Evolutionary conservation across 257 asterid species (phyloP).

Genomic region (Leonotis leonurus): DNA sequence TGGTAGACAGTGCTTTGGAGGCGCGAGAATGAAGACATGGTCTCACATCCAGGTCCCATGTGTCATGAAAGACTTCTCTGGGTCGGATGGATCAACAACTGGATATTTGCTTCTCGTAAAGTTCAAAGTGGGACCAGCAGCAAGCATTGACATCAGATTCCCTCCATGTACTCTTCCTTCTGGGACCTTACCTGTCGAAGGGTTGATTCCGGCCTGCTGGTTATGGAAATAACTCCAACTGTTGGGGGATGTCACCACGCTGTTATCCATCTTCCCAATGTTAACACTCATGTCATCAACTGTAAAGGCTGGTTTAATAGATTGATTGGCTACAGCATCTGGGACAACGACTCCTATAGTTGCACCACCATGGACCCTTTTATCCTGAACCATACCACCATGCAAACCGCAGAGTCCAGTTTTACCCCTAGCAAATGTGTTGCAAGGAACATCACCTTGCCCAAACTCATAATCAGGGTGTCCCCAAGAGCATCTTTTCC

Average conservation of each 20-base stretch:
- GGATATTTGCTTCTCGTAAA: constrained; percentile 23
- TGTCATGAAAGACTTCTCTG: constrained; percentile 32
- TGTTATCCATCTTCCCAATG: no score
- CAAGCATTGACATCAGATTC: constrained; percentile 59
- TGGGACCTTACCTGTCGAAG: constrained; percentile 35
- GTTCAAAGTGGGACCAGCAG: constrained; percentile 28
- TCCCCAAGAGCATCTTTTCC: constrained; percentile 89
- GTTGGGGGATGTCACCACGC: constrained; percentile 19
- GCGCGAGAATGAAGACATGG: constrained; percentile 13
- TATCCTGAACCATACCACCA: constrained; percentile 70
- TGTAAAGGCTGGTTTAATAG: constrained; percentile 27
- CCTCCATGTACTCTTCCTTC: constrained; percentile 99
- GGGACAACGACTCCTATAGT: constrained; percentile 40
- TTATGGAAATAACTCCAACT: constrained; percentile 24
- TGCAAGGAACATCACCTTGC: constrained; percentile 53
- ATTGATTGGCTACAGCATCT: constrained; percentile 34
- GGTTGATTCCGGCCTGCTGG: constrained; percentile 27
- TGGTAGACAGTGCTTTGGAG: no score
- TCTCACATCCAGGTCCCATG: constrained; percentile 52
- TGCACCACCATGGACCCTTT: constrained; percentile 83
- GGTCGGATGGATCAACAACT: constrained; percentile 31
- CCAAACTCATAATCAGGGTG: constrained; percentile 63
- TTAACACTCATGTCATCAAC: constrained; percentile 28
- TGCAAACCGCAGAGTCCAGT: constrained; percentile 73
- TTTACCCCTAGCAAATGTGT: constrained; percentile 65